These are phyloP conservation scores for Rhizophagus sp. DNA, from an alignment of 192 early-diverging fungal species.

Conservation along the genomic window DNA sequence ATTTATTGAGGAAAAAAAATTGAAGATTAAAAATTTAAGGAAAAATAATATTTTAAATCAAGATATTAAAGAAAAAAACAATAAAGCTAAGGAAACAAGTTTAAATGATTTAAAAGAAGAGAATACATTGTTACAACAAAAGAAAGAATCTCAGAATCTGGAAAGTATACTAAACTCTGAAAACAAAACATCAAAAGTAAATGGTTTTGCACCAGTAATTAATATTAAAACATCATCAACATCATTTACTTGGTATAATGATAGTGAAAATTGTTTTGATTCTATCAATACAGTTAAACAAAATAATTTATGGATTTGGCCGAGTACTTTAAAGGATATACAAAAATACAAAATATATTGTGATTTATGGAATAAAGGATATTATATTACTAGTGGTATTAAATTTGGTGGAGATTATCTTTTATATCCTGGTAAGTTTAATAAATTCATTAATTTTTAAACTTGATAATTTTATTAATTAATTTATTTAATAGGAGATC, in stretches of 20 bases:
- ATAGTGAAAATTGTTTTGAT: conserved; percentile 7
- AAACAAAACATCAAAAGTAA: not conserved
- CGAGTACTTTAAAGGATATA: conserved; percentile 37
- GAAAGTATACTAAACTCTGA: not conserved
- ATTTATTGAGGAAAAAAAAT: not conserved
- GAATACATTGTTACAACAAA: not conserved
- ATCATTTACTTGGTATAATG: conserved; percentile 21
- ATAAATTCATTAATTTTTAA: not conserved
- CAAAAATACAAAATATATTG: conserved; percentile 54
- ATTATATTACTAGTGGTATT: conserved; percentile 68
- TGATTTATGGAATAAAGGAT: conserved; percentile 65
- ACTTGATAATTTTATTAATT: not conserved
- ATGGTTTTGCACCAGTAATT: conserved; percentile 23
- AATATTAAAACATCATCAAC: conserved; percentile 30
- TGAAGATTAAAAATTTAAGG: not conserved
- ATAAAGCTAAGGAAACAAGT: no score
- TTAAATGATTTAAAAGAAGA: not conserved
- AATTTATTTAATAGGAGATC: conserved; percentile 12
- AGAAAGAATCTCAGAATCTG: not conserved
- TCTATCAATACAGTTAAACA: conserved; percentile 11
- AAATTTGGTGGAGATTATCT: conserved; percentile 91
- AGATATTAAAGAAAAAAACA: not conserved
- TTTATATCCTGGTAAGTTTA: conserved; percentile 51
- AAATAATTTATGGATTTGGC: conserved; percentile 43
- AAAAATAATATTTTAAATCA: not conserved